These are phyloP conservation scores for Teratosphaeria pseudoeucalypti DNA, from an alignment of 2,329 filamentous ascomycete species.

Conservation along the genomic window DNA sequence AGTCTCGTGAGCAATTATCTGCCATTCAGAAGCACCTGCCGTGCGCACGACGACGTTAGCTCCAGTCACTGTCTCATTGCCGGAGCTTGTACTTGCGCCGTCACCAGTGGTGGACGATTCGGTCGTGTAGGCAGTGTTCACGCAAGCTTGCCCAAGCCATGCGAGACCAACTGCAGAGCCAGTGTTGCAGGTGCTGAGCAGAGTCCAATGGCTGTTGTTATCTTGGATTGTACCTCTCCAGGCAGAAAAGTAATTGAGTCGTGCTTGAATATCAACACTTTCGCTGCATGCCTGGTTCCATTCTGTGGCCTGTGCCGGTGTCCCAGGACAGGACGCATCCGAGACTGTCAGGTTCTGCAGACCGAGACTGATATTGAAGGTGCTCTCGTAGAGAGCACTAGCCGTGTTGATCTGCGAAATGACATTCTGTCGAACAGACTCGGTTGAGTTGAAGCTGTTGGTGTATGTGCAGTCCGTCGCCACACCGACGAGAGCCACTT, in stretches of 20 bases:
- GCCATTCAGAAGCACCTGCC: constrained; percentile 63
- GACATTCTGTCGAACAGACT: constrained; percentile 61
- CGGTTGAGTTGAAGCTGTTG: constrained; percentile 54
- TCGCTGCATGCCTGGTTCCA: constrained; percentile 75
- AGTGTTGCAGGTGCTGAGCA: constrained; percentile 73
- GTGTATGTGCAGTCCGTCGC: constrained; percentile 91
- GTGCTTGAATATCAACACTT: constrained; percentile 55
- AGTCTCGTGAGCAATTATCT: constrained; percentile 88
- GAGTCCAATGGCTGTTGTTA: constrained; percentile 84
- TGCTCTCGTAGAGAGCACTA: constrained; percentile 75
- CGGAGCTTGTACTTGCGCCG: constrained; percentile 27
- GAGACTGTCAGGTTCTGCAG: constrained; percentile 77
- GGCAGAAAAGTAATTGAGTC: constrained; percentile 75
- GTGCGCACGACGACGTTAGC: constrained; percentile 85
- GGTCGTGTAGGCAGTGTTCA: constrained; percentile 41
- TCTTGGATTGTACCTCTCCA: constrained; percentile 77
- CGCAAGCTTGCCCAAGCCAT: constrained; percentile 84
- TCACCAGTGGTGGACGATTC: constrained; percentile 30
- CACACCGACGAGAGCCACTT: constrained; percentile 82
- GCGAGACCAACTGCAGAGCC: constrained; percentile 79
- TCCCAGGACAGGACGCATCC: constrained; percentile 61
- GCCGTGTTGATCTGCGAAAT: constrained; percentile 78
- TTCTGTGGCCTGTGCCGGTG: constrained; percentile 53
- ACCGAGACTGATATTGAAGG: constrained; percentile 90
- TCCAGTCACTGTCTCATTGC: constrained; percentile 65